Conservation (phyloP, 2,329 filamentous ascomycete species). For the Venturia carpophila region DNA sequence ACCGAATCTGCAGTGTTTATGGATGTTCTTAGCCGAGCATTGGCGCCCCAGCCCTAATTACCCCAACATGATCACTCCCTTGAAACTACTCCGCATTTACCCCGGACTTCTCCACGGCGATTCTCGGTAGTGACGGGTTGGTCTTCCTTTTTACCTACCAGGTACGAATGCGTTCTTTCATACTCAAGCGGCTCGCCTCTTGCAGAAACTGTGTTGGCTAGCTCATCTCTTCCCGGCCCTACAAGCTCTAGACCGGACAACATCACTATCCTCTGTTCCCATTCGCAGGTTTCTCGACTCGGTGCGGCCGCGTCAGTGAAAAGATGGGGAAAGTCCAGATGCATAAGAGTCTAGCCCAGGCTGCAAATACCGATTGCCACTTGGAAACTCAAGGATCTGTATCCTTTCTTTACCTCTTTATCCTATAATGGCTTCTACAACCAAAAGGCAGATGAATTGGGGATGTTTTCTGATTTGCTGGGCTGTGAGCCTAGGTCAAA, state of each 20-base stretch:
- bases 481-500: constrained; percentile 23
- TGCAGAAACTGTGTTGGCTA: not conserved
- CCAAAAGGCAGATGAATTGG: constrained; percentile 17
- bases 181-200: not conserved
- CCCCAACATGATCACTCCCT: not conserved
- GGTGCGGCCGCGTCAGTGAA: not conserved
- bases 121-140: not conserved
- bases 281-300: not conserved
- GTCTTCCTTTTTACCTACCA: not conserved
- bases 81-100: constrained; percentile 10
- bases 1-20: not conserved
- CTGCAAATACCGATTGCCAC: not conserved
- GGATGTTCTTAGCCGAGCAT: not conserved
- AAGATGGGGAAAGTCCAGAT: not conserved
- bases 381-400: not conserved
- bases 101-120: not conserved
- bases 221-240: not conserved
- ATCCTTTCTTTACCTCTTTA: not conserved
- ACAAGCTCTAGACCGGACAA: not conserved
- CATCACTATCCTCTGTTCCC: not conserved
- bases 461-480: constrained; percentile 24
- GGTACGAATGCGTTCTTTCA: not conserved
- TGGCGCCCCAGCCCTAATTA: not conserved
- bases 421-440: not conserved
- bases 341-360: not conserved